Evolutionary conservation across 495 filamentous ascomycete genomes (phyloP).

Genomic region (Aspergillus bertholletiae): DNA sequence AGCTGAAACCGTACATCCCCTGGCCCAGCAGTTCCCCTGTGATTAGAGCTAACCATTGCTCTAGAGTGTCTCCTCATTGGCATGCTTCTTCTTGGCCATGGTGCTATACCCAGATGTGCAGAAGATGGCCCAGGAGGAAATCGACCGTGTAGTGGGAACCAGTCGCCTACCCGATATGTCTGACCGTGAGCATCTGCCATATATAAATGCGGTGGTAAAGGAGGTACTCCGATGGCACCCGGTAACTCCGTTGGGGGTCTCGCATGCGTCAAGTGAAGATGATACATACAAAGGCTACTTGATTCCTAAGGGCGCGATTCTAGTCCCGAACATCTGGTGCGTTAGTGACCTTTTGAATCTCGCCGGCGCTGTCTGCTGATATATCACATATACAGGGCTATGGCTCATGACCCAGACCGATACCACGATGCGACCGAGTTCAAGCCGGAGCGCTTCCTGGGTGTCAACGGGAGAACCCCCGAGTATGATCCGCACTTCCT

Average conservation of each 20-base stretch:
- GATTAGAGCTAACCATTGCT: neutral
- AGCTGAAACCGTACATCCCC: slow-evolving; percentile 41
- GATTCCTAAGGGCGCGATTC: slow-evolving; percentile 46
- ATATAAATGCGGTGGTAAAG: slow-evolving; percentile 39
- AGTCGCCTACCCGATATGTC: slow-evolving; percentile 19
- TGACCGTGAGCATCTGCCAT: slow-evolving; percentile 34
- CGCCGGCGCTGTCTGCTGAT: neutral
- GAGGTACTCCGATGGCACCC: slow-evolving; percentile 45
- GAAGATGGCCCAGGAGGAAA: slow-evolving; percentile 52
- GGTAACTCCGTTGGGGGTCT: slow-evolving; percentile 42
- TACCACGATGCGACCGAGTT: slow-evolving; percentile 33
- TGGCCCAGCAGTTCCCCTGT: neutral
- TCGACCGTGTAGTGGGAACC: slow-evolving; percentile 49
- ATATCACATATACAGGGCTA: slow-evolving; percentile 15
- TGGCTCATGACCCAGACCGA: slow-evolving; percentile 27
- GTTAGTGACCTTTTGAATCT: neutral
- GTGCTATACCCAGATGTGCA: slow-evolving; percentile 47
- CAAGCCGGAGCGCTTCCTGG: slow-evolving; percentile 35
- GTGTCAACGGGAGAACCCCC: slow-evolving; percentile 6
- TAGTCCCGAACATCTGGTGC: slow-evolving; percentile 48
- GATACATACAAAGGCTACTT: slow-evolving; percentile 49
- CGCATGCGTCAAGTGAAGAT: slow-evolving; percentile 53
- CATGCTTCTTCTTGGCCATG: slow-evolving; percentile 46
- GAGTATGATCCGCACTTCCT: slow-evolving; percentile 29
- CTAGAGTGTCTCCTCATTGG: slow-evolving; percentile 27